Evolutionary conservation across 1,284 basidiomycete genomes (phyloP).

Genomic region (Xerocomus minutiporus): DNA sequence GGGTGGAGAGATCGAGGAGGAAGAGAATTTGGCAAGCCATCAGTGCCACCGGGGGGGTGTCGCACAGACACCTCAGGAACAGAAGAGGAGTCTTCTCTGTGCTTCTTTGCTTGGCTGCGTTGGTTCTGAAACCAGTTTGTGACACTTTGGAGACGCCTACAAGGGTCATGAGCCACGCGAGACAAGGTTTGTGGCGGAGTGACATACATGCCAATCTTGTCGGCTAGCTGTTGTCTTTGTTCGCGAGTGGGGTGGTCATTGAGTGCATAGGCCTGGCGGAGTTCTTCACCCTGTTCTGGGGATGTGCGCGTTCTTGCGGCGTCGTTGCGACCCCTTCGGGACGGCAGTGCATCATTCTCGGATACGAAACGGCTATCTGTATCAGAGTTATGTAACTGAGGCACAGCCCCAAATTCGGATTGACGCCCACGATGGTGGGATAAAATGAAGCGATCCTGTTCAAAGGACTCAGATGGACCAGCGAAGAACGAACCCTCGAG

Average conservation of each 20-base stretch:
- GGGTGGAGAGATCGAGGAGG: slow-evolving; percentile 44
- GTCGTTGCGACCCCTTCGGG: slow-evolving; percentile 30
- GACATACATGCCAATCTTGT: slow-evolving; percentile 68
- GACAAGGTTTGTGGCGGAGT: slow-evolving; percentile 7
- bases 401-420: slow-evolving; percentile 27
- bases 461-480: slow-evolving; percentile 29
- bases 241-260: slow-evolving; percentile 65
- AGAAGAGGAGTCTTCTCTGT: slow-evolving; percentile 46
- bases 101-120: slow-evolving; percentile 64
- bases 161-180: slow-evolving; percentile 16
- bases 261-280: slow-evolving; percentile 55
- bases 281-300: slow-evolving; percentile 59
- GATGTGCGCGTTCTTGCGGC: slow-evolving; percentile 53
- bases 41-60: slow-evolving; percentile 15
- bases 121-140: slow-evolving; percentile 84
- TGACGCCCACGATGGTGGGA: slow-evolving; percentile 35
- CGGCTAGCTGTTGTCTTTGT: slow-evolving; percentile 57
- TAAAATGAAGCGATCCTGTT: slow-evolving; percentile 32
- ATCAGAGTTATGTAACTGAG: slow-evolving; percentile 30
- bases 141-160: slow-evolving; percentile 69
- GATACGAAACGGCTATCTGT: slow-evolving; percentile 35
- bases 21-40: slow-evolving; percentile 24
- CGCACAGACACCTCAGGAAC: slow-evolving; percentile 20
- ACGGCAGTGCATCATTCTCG: slow-evolving; percentile 33
- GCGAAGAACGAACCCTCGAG: slow-evolving; percentile 33